Conservation (phyloP, 2,329 filamentous ascomycete genomes). For the Penicillium sp. region DNA sequence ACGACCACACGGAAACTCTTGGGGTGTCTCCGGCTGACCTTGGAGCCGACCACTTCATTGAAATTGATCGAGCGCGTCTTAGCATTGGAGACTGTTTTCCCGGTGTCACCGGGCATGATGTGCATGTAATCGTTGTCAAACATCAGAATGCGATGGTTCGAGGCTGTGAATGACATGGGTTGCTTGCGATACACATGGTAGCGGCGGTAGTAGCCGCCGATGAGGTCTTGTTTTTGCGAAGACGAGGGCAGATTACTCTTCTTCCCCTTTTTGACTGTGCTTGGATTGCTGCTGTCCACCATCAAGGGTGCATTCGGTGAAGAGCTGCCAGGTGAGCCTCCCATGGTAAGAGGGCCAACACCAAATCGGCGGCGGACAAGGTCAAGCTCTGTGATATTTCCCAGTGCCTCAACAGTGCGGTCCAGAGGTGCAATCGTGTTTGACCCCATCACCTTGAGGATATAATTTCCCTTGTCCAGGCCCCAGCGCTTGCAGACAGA, state of each 20-base stretch:
- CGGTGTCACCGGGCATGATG: conserved; percentile 59
- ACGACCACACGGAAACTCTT: conserved; percentile 65
- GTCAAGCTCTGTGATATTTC: conserved; percentile 61
- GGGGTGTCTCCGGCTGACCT: conserved; percentile 64
- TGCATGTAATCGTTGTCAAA: conserved; percentile 68
- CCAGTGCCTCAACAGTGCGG: conserved; percentile 65
- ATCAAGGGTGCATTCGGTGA: conserved; percentile 66
- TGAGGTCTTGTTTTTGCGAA: conserved; percentile 50
- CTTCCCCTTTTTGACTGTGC: conserved; percentile 35
- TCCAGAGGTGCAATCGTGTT: conserved; percentile 65
- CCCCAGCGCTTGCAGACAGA: conserved; percentile 63
- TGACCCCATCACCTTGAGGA: conserved; percentile 64
- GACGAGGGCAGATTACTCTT: conserved; percentile 52
- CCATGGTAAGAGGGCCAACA: conserved; percentile 57
- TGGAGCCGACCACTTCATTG: conserved; percentile 64
- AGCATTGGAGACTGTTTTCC: conserved; percentile 55
- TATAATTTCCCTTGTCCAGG: conserved; percentile 64
- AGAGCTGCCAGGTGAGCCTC: conserved; percentile 62
- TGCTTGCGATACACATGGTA: conserved; percentile 67
- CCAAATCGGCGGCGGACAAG: conserved; percentile 64
- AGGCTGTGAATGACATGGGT: conserved; percentile 64
- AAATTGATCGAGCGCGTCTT: conserved; percentile 66
- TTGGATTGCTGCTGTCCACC: conserved; percentile 43
- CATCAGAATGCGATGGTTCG: conserved; percentile 61
- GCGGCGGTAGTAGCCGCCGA: conserved; percentile 58